A percentile compares a stretch with the other conserved stretches of the same genome.
Evolutionary conservation across 2,329 filamentous ascomycete species (phyloP).

Genomic region (Cytospora mali): DNA sequence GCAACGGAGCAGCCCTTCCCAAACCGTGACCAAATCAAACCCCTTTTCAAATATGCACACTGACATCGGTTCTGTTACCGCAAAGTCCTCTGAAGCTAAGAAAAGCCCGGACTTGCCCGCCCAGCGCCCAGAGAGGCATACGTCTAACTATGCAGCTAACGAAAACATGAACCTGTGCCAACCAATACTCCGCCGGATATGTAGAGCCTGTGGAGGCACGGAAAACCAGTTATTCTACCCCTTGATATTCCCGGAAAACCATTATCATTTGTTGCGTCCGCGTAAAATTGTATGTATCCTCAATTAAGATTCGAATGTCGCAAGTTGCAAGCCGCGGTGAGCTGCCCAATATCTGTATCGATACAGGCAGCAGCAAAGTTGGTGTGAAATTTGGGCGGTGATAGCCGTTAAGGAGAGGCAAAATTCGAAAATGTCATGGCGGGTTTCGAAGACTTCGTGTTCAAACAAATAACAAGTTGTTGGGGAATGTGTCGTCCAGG

Average conservation of each 20-base stretch:
- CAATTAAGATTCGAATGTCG: background rate
- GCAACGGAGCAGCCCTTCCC: slow-evolving; percentile 10
- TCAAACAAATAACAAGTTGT: background rate
- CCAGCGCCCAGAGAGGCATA: background rate
- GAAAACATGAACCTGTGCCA: background rate
- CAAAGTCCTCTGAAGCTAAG: background rate
- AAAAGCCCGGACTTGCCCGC: background rate
- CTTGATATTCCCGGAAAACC: background rate
- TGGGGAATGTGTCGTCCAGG: background rate
- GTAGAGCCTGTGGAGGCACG: background rate
- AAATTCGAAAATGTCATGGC: background rate
- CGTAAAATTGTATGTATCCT: background rate
- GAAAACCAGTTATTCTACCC: background rate
- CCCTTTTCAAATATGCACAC: slow-evolving; percentile 2
- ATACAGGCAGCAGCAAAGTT: background rate
- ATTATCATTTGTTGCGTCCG: background rate
- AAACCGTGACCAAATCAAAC: slow-evolving; percentile 4
- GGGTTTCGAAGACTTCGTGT: background rate
- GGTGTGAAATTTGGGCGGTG: background rate
- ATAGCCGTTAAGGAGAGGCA: too few relatives aligned
- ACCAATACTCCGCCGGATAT: background rate
- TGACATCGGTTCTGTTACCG: background rate
- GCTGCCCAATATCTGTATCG: background rate
- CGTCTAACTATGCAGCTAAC: background rate
- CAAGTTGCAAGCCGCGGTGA: background rate